phyloP scores from a whole-genome alignment of 192 early-diverging fungal genomes.

The Anaeromyces robustus region DNA sequence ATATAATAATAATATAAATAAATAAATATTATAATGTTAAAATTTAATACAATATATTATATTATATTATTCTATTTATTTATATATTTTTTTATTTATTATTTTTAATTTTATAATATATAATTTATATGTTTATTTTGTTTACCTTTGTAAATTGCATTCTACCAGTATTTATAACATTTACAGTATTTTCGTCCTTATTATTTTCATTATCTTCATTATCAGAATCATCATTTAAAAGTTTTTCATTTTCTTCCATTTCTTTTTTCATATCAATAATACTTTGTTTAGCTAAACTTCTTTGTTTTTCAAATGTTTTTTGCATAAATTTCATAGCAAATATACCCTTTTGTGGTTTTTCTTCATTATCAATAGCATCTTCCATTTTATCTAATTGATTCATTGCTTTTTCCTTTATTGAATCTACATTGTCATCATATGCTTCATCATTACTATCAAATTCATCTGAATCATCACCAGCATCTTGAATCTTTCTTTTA shows the following conservation, averaged over 20 bases:
- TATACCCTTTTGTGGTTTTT: constrained; percentile 53
- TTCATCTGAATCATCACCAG: constrained; percentile 23
- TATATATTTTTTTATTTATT: too few species aligned
- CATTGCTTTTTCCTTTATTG: constrained; percentile 15
- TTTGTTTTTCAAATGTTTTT: constrained; percentile 26
- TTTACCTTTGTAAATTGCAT: constrained; percentile 1
- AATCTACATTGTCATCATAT: constrained; percentile 22
- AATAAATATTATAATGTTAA: too few species aligned
- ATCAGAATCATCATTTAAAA: background rate
- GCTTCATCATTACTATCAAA: constrained; percentile 23
- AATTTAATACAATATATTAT: too few species aligned
- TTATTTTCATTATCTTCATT: background rate
- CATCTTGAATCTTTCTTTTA: constrained; percentile 58
- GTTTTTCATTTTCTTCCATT: constrained; percentile 1
- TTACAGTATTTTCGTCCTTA: background rate
- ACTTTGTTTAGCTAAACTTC: background rate
- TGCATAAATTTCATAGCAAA: constrained; percentile 99
- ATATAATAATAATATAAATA: background rate
- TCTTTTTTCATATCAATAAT: constrained; percentile 7
- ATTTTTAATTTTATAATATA: too few species aligned
- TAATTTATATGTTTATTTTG: too few species aligned
- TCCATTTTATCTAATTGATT: constrained; percentile 35
- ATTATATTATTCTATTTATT: too few species aligned
- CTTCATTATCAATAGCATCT: constrained; percentile 16
- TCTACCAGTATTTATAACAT: background rate